A percentile compares a stretch with the other conserved stretches of the same genome.
phyloP scores from a whole-genome alignment of 176 grass and related monocot species.

The Carex kokanica region DNA sequence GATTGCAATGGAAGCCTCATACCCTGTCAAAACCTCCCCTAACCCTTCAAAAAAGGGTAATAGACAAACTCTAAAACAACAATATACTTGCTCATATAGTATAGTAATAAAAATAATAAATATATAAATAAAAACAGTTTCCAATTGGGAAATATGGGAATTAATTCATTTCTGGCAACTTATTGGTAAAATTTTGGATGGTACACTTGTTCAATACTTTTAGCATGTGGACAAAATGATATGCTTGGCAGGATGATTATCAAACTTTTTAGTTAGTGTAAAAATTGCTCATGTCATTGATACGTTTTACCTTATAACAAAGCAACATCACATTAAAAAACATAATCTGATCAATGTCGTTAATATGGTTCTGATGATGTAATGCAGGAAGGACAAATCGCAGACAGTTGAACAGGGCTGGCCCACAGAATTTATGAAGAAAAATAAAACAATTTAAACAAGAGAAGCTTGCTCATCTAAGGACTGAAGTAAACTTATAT shows the following conservation, averaged over 20 bases:
- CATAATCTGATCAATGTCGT: background rate
- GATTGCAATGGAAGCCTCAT: conserved; percentile 84
- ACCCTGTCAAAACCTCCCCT: conserved; percentile 55
- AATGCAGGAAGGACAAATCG: conserved; percentile 8
- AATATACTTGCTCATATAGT: background rate
- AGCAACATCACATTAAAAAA: background rate
- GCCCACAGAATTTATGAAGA: background rate
- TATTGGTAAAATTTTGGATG: background rate
- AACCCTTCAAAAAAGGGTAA: conserved; percentile 38
- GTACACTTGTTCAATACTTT: background rate
- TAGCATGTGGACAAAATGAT: background rate
- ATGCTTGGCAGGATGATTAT: background rate
- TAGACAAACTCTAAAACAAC: conserved; percentile 2
- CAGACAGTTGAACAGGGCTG: conserved; percentile 12
- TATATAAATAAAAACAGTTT: too few species aligned
- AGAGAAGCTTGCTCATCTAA: background rate
- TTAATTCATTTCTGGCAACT: background rate
- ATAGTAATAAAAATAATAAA: background rate
- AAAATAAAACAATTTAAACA: background rate
- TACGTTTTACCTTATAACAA: background rate
- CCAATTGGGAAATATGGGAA: background rate
- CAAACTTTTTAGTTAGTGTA: background rate
- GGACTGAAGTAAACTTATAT: too few species aligned
- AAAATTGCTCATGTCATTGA: background rate
- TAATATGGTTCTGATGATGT: background rate